Base-by-base conservation (phyloP, 2,329 filamentous ascomycete species). In the Tetracladium maxilliforme region DNA sequence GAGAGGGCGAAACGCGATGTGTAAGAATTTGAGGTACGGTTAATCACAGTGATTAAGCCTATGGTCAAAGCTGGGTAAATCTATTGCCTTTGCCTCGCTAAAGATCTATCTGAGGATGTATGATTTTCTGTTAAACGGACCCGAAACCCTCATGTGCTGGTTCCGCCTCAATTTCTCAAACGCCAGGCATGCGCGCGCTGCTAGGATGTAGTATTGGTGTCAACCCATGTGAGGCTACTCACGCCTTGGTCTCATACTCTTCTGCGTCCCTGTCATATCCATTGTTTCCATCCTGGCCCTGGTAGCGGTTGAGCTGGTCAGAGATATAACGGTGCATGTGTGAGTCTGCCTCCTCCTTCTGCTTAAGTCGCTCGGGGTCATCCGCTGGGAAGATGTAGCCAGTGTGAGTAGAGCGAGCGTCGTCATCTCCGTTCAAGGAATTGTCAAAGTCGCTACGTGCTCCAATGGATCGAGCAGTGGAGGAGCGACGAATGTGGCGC, bases 271-370 rank as follows among this genome's bases (percentile, higher is more conserved):
- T n/a, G n/a, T n/a, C n/a, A n/a, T 42, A 38, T n/a, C 26, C 33
- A 7, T 37, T 34, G 6, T 31, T 16, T 11, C 36, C 23, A 4
- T 49, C 45, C 21, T 51, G 54, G 32, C 64, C 71, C 44, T 66
- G 72, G 41, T 90, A 74, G 29, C 74, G 62, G 47, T 76, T 64
- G 30, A 94, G 59, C 53, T 93, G 79, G 34, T 84, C 77, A 16
- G 68, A 72, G 29, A 94, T 78, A 47, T 92, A 93, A 35, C 70
- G 66, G 32, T 81, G 74, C 42, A 92, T 69, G 37, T 90, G 79
- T 28, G 66, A 58, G 40, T 83, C 66, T 0, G 70, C 70, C 41
- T 71, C 63, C 17, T 44, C 47, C 15, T 58, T 55, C 38, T 65
- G 54, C 29, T 52, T 53, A 26, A 53, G 38, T 23, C 56, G 51